Conservation (phyloP, 176 grass and related monocot species). For the Oryza coarctata region DNA sequence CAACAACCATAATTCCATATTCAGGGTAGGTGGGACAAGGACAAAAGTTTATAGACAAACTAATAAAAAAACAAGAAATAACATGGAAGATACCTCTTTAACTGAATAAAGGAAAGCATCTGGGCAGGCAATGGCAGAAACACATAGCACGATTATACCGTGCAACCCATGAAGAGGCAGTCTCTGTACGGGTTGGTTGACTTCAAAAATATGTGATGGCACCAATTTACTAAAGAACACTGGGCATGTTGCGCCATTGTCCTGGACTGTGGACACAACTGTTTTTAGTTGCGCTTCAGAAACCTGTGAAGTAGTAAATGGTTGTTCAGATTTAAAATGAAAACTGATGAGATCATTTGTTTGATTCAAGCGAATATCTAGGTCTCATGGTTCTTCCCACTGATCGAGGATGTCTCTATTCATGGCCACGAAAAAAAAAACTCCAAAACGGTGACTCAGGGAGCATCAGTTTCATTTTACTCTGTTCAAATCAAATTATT, state of each 20-base stretch:
- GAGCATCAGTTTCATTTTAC: background rate
- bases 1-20: background rate
- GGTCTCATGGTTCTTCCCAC: background rate
- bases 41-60: constrained; percentile 1
- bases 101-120: constrained; percentile 64
- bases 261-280: constrained; percentile 38
- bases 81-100: constrained; percentile 43
- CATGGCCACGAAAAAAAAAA: background rate
- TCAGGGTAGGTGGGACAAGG: background rate
- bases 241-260: constrained; percentile 23
- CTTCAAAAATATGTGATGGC: constrained; percentile 82
- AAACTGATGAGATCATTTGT: constrained; percentile 3
- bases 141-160: constrained; percentile 56
- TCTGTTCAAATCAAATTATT: background rate
- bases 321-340: constrained; percentile 18
- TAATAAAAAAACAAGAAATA: background rate
- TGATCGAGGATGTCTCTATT: background rate
- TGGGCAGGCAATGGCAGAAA: constrained; percentile 83
- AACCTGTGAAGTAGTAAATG: constrained; percentile 51
- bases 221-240: constrained; percentile 73
- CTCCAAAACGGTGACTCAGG: background rate
- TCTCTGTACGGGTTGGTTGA: constrained; percentile 41
- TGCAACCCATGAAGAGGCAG: constrained; percentile 51
- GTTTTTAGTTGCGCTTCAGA: constrained; percentile 47
- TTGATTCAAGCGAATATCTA: background rate